A percentile compares a stretch with the other conserved stretches of the same genome.
Conservation (phyloP, 208 protist genomes). For the Wallacemonas sp. region DNA sequence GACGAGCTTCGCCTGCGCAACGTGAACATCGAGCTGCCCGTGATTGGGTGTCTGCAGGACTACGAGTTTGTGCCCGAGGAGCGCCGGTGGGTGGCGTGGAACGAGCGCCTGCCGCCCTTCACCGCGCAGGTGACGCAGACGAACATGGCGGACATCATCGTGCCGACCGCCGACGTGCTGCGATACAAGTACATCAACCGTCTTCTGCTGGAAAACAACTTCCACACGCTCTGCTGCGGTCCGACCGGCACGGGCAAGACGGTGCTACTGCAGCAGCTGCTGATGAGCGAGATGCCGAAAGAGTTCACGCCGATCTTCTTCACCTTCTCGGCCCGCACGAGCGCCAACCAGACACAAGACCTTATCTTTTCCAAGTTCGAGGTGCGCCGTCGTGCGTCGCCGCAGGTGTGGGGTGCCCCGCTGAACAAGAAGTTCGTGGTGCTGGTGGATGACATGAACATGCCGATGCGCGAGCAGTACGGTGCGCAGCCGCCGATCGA, state of each 20-base stretch:
- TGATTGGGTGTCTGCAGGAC: conserved; percentile 95
- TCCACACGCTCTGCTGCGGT: conserved; percentile 95
- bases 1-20: conserved; percentile 66
- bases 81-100: conserved; percentile 93
- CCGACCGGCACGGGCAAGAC: conserved; percentile 98
- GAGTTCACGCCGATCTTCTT: conserved; percentile 96
- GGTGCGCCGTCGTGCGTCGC: conserved; percentile 92
- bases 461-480: conserved; percentile 97
- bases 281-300: conserved; percentile 94
- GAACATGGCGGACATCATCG: conserved; percentile 97
- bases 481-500: conserved; percentile 99
- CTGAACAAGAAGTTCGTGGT: conserved; percentile 97
- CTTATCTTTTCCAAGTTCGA: conserved; percentile 98
- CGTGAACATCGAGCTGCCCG: conserved; percentile 83
- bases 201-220: conserved; percentile 86
- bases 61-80: conserved; percentile 93
- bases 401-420: conserved; percentile 96
- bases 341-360: conserved; percentile 97
- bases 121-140: conserved; percentile 79
- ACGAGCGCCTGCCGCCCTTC: conserved; percentile 84
- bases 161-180: conserved; percentile 97
- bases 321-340: conserved; percentile 98
- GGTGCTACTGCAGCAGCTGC: conserved; percentile 93
- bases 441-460: conserved; percentile 99
- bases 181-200: conserved; percentile 96